phyloP scores from a whole-genome alignment of 1,284 basidiomycete genomes.

The Leccinum subfulvum region DNA sequence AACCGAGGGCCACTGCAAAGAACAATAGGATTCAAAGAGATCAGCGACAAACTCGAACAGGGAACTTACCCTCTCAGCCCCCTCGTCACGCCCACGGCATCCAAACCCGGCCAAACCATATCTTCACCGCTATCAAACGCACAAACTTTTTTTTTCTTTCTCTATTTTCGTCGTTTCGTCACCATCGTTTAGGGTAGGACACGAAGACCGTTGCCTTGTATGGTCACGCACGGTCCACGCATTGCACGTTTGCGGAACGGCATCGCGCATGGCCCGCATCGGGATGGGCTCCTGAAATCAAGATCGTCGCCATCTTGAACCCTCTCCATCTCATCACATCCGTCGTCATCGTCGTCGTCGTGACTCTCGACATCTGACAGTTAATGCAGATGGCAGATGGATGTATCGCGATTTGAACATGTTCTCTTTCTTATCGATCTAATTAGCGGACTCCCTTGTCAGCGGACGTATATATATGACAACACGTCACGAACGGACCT shows the following conservation, averaged over 20 bases:
- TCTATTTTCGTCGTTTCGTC: conserved; percentile 1
- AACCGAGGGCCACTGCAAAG: not conserved
- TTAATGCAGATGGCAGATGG: not conserved
- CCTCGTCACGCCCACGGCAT: not conserved
- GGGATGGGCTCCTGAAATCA: not conserved
- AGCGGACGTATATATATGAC: not conserved
- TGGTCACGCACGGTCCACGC: not conserved
- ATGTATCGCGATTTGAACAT: not conserved
- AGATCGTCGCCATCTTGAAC: not conserved
- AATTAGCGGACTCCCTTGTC: not conserved
- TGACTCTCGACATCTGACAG: not conserved
- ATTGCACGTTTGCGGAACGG: not conserved
- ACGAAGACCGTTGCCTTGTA: conserved; percentile 5
- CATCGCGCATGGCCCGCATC: not conserved
- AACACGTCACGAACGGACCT: not conserved
- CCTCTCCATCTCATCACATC: not conserved
- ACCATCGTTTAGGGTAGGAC: not conserved
- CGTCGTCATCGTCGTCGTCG: not conserved
- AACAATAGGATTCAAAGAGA: not conserved
- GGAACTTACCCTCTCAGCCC: not conserved
- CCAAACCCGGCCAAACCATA: not conserved
- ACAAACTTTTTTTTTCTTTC: conserved; percentile 5
- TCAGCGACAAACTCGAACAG: not conserved
- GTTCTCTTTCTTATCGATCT: not conserved
- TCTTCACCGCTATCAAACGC: not conserved